These are phyloP conservation scores for Aurinia saxatilis DNA, from an alignment of 345 rosid genomes.

Conservation along the genomic window DNA sequence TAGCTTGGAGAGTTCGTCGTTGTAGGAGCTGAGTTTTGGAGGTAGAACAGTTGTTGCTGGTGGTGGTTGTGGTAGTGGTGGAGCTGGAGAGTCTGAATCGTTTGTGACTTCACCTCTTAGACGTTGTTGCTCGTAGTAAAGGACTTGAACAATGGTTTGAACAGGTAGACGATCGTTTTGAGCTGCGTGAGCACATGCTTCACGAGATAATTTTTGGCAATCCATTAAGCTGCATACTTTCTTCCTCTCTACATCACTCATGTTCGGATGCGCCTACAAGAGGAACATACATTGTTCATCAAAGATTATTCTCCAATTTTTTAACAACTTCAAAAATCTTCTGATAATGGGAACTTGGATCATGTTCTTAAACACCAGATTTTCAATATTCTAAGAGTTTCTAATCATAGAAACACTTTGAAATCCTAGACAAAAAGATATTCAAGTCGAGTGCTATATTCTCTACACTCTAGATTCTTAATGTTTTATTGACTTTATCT, in stretches of 20 bases:
- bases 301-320: background rate
- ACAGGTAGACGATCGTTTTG: constrained; percentile 85
- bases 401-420: too few relatives aligned
- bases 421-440: too few relatives aligned
- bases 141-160: constrained; percentile 92
- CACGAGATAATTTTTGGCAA: constrained; percentile 87
- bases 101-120: constrained; percentile 63
- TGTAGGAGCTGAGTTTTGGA: constrained; percentile 30
- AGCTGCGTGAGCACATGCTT: constrained; percentile 95
- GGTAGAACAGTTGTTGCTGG: constrained; percentile 27
- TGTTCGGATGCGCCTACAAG: constrained; percentile 72
- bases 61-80: constrained; percentile 26
- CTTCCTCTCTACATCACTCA: constrained; percentile 87
- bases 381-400: too few relatives aligned
- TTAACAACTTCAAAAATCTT: background rate
- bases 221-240: constrained; percentile 93
- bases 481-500: too few relatives aligned
- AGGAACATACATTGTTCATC: background rate
- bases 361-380: background rate
- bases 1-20: constrained; percentile 54
- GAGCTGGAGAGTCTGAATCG: constrained; percentile 23
- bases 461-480: too few relatives aligned
- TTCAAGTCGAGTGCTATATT: too few relatives aligned
- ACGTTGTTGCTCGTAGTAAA: constrained; percentile 86
- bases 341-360: background rate